Evolutionary conservation across 2,329 filamentous ascomycete species (phyloP).

Genomic region (Rhinocladiella mackenziei): DNA sequence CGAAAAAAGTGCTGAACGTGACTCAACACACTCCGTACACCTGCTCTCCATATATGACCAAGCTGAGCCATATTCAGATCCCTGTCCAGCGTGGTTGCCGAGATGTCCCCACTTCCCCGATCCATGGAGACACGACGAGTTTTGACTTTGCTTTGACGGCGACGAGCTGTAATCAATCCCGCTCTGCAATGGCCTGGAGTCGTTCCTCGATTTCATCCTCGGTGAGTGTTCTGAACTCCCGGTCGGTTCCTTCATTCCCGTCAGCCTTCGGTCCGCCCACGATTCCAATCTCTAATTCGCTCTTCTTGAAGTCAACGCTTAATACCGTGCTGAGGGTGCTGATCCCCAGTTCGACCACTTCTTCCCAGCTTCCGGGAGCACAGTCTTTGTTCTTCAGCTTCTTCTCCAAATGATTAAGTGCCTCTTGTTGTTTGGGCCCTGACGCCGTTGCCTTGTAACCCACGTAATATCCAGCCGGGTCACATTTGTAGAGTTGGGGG

Average conservation of each 20-base stretch:
- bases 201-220: conserved; percentile 98
- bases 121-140: background rate
- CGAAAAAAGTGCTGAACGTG: conserved; percentile 8
- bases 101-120: conserved; percentile 6
- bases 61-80: conserved; percentile 17
- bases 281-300: conserved; percentile 95
- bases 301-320: conserved; percentile 99
- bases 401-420: conserved; percentile 97
- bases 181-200: conserved; percentile 96
- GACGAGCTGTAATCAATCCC: conserved; percentile 62
- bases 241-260: conserved; percentile 75
- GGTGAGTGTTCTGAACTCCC: conserved; percentile 79
- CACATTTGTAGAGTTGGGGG: conserved; percentile 96
- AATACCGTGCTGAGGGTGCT: conserved; percentile 91
- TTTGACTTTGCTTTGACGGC: background rate
- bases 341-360: conserved; percentile 95
- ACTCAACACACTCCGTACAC: conserved; percentile 16
- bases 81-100: conserved; percentile 28
- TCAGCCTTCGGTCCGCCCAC: conserved; percentile 82
- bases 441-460: conserved; percentile 98
- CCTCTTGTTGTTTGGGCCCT: conserved; percentile 97
- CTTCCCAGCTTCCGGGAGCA: conserved; percentile 90
- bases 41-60: conserved; percentile 5
- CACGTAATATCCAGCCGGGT: conserved; percentile 95
- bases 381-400: conserved; percentile 99